Evolutionary conservation across 306 rosid species (phyloP), one percentile per base, ranked within the genome.

Genomic region (Acacia acuminata): DNA sequence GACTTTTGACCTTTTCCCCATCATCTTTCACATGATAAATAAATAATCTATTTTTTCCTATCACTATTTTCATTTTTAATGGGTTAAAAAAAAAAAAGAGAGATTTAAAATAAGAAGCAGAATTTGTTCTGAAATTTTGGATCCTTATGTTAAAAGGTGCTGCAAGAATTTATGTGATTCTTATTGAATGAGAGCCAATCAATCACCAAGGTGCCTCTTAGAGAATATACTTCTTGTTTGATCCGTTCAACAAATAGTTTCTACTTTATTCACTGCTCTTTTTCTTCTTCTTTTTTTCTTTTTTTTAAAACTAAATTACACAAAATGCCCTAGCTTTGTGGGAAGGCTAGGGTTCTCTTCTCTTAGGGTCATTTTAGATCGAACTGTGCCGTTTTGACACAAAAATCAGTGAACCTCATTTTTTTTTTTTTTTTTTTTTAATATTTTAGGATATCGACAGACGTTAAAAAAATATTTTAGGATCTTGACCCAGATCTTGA

Each of bases 131-230:
- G 25, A 34, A 71, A 83, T 65, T 76, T 53, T 66, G 42, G 66
- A 64, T 76, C 81, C 19, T 56, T 45, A 8, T 67, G 45, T 40
- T 0, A 51, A 58, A 71, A 77, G 40, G 30, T 10, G 30, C 63
- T 55, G 51, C 58, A 72, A 77, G 58, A 45, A 86, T 53, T 84
- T 80, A 47, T 60, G 67, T 81, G 76, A 77, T 81, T 83, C 85
- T 80, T 72, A 68, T 44, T 87, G 68, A 64, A 74, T 24, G 47
- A 73, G 34, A 81, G 63, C 87, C 87, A 69, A 58, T 78, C 85
- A 81, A 61, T 56, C n/a, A n/a, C 22, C 71, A 84, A 81, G 56
- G 75, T 81, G 75, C 58, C 71, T 1, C 2, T 10, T 32, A 47
- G 42, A 38, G 71, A 80, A 50, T 75, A 11, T 72, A 40, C 55